Base-by-base conservation (phyloP, 306 rosid genomes). In the Adenanthera pavonina region DNA sequence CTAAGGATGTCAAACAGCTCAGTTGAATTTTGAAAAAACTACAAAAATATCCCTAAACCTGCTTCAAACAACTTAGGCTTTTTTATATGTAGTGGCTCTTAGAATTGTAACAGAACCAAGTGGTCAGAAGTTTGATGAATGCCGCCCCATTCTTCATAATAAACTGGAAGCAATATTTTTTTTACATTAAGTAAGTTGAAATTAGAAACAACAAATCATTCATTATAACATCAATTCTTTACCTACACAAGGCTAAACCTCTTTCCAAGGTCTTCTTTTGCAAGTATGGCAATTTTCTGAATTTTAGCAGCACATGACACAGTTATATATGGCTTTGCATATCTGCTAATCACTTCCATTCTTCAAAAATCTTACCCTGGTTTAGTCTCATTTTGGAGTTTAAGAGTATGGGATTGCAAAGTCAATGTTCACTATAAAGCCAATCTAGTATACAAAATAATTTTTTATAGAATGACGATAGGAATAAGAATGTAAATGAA, bases 1-100 rank as follows among this genome's bases (percentile, higher is more conserved):
- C 8, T 16, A 7, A 79, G 75, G 53, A 59, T 35, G 36, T 35
- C 52, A 72, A 80, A 71, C 35, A 19, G 16, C 36, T n/a, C 19
- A 43, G 33, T 41, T 30, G 4, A 69, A 1, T n/a, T 69, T 6
- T 1, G 15, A 25, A 67, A 66, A 36, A 5, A 15, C 47, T 7
- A 14, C 4, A 6, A 36, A 66, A 2, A 30, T 15, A 35, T 15
- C 36, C 47, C 69, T 13, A 66, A 9, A 40, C 25, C 71, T 38
- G 9, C 30, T 35, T 17, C 44, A 0, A 65, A 35, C 47, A 25
- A n/a, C n/a, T 15, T 36, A 44, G 16, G 25, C 30, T 36, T 17
- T 66, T 8, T 38, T 14, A n/a, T 49, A 40, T 67, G 70, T 38
- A 67, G 33, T 67, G 49, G 10, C 30, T 16, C 14, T 67, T 40